These are phyloP conservation scores for Vitis amurensis DNA, from an alignment of 164 flowering plant genomes.

Conservation along the genomic window DNA sequence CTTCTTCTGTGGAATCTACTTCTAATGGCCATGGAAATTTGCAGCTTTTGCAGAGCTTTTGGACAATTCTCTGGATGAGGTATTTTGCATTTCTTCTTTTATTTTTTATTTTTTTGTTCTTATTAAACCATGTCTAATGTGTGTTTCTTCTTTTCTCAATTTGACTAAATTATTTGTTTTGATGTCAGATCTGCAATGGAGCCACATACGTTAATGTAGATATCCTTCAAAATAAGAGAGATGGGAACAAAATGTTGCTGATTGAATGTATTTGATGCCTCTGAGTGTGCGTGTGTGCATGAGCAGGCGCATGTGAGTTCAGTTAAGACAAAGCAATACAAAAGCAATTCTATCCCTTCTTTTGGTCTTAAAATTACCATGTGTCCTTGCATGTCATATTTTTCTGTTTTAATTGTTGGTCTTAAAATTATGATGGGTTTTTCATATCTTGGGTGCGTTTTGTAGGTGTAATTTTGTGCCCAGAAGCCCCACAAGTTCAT, in stretches of 20 bases:
- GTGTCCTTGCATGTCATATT: too few relatives aligned
- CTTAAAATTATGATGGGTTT: too few relatives aligned
- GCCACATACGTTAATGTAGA: not conserved
- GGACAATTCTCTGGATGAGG: conserved; percentile 91
- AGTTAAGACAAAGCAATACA: too few relatives aligned
- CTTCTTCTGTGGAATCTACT: not conserved
- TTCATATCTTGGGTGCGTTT: too few relatives aligned
- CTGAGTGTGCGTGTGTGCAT: too few relatives aligned
- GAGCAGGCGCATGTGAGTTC: too few relatives aligned
- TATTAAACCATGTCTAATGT: conserved; percentile 30
- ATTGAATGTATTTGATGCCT: not conserved
- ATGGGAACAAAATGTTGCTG: not conserved
- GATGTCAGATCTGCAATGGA: not conserved
- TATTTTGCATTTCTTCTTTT: conserved; percentile 13
- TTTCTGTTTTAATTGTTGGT: too few relatives aligned
- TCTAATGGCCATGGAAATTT: not conserved
- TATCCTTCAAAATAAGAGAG: not conserved
- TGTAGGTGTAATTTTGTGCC: too few relatives aligned
- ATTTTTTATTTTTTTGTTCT: not conserved
- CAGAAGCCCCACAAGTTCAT: too few relatives aligned
- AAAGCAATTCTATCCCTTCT: too few relatives aligned
- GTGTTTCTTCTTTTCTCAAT: not conserved
- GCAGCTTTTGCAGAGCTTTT: conserved; percentile 92
- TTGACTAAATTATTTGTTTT: not conserved
- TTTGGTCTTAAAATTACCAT: too few relatives aligned